phyloP scores from a whole-genome alignment of 495 filamentous ascomycete species.

The Annulohypoxylon stygium region DNA sequence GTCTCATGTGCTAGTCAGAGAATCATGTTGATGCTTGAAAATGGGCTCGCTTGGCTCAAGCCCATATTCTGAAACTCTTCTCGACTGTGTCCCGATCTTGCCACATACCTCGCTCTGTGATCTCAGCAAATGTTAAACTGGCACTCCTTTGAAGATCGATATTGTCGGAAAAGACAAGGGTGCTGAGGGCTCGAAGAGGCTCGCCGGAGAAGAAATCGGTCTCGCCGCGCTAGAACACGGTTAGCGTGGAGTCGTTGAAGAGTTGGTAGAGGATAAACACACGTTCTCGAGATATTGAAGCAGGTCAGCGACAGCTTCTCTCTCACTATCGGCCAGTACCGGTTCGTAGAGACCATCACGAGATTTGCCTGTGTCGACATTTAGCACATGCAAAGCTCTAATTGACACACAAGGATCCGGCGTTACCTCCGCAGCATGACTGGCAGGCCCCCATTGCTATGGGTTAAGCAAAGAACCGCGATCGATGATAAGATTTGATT shows the following conservation, averaged over 20 bases:
- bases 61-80: not conserved
- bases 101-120: slow-evolving; percentile 92
- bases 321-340: slow-evolving; percentile 93
- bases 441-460: slow-evolving; percentile 62
- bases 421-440: slow-evolving; percentile 66
- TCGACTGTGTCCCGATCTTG: not conserved
- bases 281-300: slow-evolving; percentile 97
- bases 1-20: slow-evolving; percentile 29
- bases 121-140: slow-evolving; percentile 98
- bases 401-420: slow-evolving; percentile 21
- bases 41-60: not conserved
- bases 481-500: slow-evolving; percentile 43
- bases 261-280: slow-evolving; percentile 51
- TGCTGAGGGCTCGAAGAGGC: slow-evolving; percentile 93
- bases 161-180: slow-evolving; percentile 97
- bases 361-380: slow-evolving; percentile 72
- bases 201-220: slow-evolving; percentile 99
- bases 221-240: slow-evolving; percentile 77
- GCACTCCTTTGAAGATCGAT: slow-evolving; percentile 98
- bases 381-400: slow-evolving; percentile 40
- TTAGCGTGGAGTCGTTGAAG: slow-evolving; percentile 48
- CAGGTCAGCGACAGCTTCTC: slow-evolving; percentile 96
- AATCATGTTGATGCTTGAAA: not conserved
- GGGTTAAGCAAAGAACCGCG: slow-evolving; percentile 29
- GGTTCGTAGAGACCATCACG: slow-evolving; percentile 96